These are phyloP conservation scores for Primulina eburnea DNA, from an alignment of 257 asterid species.

Conservation along the genomic window DNA sequence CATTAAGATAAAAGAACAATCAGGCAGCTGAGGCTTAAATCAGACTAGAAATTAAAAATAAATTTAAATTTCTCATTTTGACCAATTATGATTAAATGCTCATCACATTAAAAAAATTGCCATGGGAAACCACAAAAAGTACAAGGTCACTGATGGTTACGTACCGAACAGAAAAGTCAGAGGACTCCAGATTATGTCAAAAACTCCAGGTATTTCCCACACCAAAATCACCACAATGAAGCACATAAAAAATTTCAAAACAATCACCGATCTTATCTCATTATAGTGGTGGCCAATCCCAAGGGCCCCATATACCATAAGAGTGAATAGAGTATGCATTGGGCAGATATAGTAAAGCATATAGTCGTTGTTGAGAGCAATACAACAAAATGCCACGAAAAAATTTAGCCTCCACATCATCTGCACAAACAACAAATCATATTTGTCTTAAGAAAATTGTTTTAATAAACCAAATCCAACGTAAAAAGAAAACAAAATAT, in stretches of 20 bases:
- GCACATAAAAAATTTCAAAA: slow-evolving; percentile 64
- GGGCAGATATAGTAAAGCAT: slow-evolving; percentile 98
- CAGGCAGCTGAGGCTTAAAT: slow-evolving; percentile 8
- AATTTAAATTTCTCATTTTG: not conserved
- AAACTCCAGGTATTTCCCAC: slow-evolving; percentile 98
- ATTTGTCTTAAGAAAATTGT: too few relatives aligned
- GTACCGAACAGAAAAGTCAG: slow-evolving; percentile 65
- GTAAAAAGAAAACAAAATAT: slow-evolving; percentile 18
- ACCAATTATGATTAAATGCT: not conserved
- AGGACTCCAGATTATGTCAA: slow-evolving; percentile 79
- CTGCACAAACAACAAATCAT: slow-evolving; percentile 45
- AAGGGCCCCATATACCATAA: slow-evolving; percentile 97
- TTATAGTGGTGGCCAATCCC: slow-evolving; percentile 91
- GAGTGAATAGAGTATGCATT: slow-evolving; percentile 95
- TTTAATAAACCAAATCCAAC: slow-evolving; percentile 17
- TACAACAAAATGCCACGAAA: slow-evolving; percentile 85
- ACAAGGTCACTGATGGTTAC: slow-evolving; percentile 25
- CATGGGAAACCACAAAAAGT: not conserved
- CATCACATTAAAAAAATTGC: not conserved
- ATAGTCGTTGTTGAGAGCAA: slow-evolving; percentile 85
- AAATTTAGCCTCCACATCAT: slow-evolving; percentile 99
- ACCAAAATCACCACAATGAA: slow-evolving; percentile 76
- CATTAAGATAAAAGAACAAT: slow-evolving; percentile 25
- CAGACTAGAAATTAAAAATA: not conserved
- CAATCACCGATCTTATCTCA: slow-evolving; percentile 80